Conservation (phyloP, 192 early-diverging fungal genomes). For the Coemansia reversa region DNA sequence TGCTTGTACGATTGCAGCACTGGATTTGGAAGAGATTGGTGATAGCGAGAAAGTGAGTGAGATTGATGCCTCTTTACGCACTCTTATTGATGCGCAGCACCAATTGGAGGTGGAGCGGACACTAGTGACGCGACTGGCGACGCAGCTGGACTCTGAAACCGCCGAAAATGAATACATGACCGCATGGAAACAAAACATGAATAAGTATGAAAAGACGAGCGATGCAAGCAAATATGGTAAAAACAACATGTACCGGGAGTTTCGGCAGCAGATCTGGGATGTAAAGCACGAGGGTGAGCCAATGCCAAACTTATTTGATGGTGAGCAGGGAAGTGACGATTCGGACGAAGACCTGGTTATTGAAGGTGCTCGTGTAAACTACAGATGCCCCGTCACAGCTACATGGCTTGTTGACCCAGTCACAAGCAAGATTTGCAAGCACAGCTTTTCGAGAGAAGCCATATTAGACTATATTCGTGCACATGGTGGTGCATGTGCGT, state of each 20-base stretch:
- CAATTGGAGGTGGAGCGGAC: constrained; percentile 18
- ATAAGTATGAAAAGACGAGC: constrained; percentile 13
- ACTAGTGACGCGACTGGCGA: constrained; percentile 14
- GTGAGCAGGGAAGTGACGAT: constrained; percentile 7
- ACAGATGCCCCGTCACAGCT: constrained; percentile 58
- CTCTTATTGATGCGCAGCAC: constrained; percentile 32
- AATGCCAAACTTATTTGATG: constrained; percentile 34
- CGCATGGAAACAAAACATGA: constrained; percentile 4
- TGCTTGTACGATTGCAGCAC: constrained; percentile 22
- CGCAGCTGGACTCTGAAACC: constrained; percentile 1
- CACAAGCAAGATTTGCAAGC: constrained; percentile 56
- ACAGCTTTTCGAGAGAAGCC: constrained; percentile 56
- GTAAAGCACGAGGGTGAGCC: constrained; percentile 36
- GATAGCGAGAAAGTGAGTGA: constrained; percentile 12
- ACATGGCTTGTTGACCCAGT: constrained; percentile 56
- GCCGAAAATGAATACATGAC: constrained; percentile 14
- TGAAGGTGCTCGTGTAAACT: constrained; percentile 25
- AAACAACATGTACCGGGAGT: constrained; percentile 27
- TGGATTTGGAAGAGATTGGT: constrained; percentile 27
- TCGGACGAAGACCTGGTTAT: constrained; percentile 42
- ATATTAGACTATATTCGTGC: constrained; percentile 32
- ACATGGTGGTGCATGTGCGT: constrained; percentile 15
- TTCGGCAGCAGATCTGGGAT: constrained; percentile 45
- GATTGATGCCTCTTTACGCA: constrained; percentile 26
- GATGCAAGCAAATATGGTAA: constrained; percentile 21